phyloP scores from a whole-genome alignment of 2,329 filamentous ascomycete species.

The Xylariaceae sp. region DNA sequence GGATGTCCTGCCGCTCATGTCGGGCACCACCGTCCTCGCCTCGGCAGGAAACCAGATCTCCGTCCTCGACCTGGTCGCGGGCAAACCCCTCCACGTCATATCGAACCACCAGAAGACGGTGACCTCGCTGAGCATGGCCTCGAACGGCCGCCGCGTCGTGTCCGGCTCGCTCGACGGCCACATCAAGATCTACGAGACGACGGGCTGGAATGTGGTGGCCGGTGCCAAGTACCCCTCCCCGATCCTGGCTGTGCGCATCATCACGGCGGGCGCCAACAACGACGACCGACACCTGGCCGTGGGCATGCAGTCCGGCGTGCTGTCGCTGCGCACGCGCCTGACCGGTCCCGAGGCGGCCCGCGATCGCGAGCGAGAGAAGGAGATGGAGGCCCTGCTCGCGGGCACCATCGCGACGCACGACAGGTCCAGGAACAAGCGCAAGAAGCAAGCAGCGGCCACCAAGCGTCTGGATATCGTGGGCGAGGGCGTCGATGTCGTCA shows the following conservation, averaged over 20 bases:
- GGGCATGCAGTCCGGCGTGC: conserved; percentile 88
- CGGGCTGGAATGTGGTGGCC: conserved; percentile 92
- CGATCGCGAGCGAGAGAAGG: conserved; percentile 71
- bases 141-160: conserved; percentile 72
- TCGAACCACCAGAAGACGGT: conserved; percentile 98
- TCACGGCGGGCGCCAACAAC: conserved; percentile 59
- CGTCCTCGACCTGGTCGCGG: conserved; percentile 87
- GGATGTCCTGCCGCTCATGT: conserved; percentile 77
- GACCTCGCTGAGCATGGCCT: conserved; percentile 77
- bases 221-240: conserved; percentile 91
- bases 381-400: conserved; percentile 75
- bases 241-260: conserved; percentile 75
- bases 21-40: conserved; percentile 79
- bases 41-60: conserved; percentile 82
- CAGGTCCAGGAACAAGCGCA: conserved; percentile 63
- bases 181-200: conserved; percentile 94
- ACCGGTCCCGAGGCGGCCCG: conserved; percentile 74
- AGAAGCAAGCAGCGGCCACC: conserved; percentile 44
- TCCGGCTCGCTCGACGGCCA: conserved; percentile 91
- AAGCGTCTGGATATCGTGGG: conserved; percentile 71
- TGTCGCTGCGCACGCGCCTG: conserved; percentile 84
- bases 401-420: conserved; percentile 77
- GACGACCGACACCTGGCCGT: conserved; percentile 93
- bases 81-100: conserved; percentile 78
- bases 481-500: conserved; percentile 81